Base-by-base conservation (phyloP, 164 flowering plant species). In the Vitis riparia region DNA sequence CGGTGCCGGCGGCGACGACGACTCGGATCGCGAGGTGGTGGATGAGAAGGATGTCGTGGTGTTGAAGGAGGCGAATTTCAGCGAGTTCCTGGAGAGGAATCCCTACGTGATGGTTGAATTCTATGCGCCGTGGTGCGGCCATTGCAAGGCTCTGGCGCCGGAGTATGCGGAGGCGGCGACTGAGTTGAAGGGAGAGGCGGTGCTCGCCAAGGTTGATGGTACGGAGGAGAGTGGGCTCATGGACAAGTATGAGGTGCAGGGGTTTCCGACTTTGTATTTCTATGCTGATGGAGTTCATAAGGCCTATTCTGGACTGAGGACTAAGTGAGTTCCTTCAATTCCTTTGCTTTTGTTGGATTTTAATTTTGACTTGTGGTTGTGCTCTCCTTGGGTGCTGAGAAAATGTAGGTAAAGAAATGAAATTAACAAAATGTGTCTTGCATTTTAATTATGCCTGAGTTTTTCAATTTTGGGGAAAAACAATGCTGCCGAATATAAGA, bases 61-160 rank as follows among this genome's bases (percentile, higher is more conserved):
- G 3, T 48, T 84, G 72, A 74, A 65, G 51, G 75, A 74, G 12
- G 59, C 75, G 55, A 84, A 75, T 61, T 84, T 81, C 59, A 73
- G 50, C 32, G 79, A 81, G 6, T 69, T 75, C 44, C 37, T 81
- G 2, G 70, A 51, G 68, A 81, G 70, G 56, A 84, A 75, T 49
- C 55, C 50, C 66, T 74, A 71, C 65, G 78, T 78, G 68, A 75
- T 84, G 80, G 85, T 84, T 67, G 76, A 81, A 65, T 84, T 84
- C 68, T 81, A 83, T 62, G 84, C 83, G 29, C 77, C 83, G 47
- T 79, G 83, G 83, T 81, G 85, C 63, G 79, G 77, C n/a, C 79
- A 75, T 55, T 77, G 84, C 62, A 71, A 77, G 69, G 59, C 74
- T 8, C 64, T 81, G 72, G 81, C 78, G 9, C 87, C 81, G 58